Evolutionary conservation across 2,329 filamentous ascomycete species (phyloP), one percentile per base, ranked within the genome.

Genomic region (Cytospora paraplurivora): DNA sequence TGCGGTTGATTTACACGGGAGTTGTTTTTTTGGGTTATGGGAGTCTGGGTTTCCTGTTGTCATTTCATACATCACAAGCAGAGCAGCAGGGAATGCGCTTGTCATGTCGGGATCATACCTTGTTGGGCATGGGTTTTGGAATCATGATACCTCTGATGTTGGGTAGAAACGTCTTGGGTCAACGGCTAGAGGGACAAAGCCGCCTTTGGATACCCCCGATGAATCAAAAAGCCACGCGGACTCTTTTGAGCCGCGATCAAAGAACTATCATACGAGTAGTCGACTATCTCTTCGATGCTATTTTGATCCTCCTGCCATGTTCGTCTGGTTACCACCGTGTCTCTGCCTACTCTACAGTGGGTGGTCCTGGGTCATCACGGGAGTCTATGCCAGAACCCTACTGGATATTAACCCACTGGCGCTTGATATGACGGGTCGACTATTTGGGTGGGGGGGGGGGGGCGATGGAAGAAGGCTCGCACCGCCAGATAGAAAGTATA

Each of bases 81-180:
- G 41, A 44, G 38, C 38, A 44, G 41, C 41, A 44, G 15, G 41
- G 4, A 2, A 44, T 44, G 41, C 41, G 17, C 41, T 19, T 17
- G 17, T 44, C 41, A 17, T n/a, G 15, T 44, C 41, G 27, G n/a
- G 34, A 53, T 10, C 50, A 38, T 47, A n/a, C n/a, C n/a, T 54
- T 6, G 32, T 54, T 54, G 58, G 33, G 27, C 35, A 47, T 49
- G 58, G 58, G 35, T 44, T 49, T 61, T n/a, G 58, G 27, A n/a
- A 61, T 61, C n/a, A 54, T 61, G 58, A 61, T 61, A 55, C 58
- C 58, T 55, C 35, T 27, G 21, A 41, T 61, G 53, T 41, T 60
- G 52, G 37, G 35, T 55, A 53, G 21, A 41, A 37, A 19, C 13
- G 15, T 44, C 19, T 19, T 44, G 41, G 41, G 2, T 44, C 37